Percentiles rank a stretch among this genome's conserved stretches.
Evolutionary conservation across 495 filamentous ascomycete species (phyloP).

Genomic region (Lentithecium fluviatile): DNA sequence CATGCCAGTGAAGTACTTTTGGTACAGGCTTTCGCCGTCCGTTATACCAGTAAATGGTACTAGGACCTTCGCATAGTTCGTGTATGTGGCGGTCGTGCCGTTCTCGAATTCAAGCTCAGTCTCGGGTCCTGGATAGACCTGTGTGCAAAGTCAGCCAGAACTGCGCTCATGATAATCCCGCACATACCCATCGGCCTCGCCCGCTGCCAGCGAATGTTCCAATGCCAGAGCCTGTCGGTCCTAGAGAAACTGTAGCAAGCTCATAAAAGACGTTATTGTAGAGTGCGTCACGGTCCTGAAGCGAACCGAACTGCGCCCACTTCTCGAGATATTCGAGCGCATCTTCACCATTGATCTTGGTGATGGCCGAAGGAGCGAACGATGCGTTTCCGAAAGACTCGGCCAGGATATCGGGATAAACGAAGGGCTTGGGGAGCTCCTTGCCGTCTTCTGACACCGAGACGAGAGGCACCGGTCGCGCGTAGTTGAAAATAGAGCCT

Average conservation of each 20-base stretch:
- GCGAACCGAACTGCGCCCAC: conserved; percentile 28
- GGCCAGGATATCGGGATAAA: conserved; percentile 39
- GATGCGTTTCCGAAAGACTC: conserved; percentile 36
- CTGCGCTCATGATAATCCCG: too few relatives aligned
- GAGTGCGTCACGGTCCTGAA: conserved; percentile 39
- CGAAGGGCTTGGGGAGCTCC: conserved; percentile 35
- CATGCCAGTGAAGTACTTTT: conserved; percentile 19
- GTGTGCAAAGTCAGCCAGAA: too few relatives aligned
- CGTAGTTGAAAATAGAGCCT: conserved; percentile 38
- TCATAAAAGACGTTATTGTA: conserved; percentile 40
- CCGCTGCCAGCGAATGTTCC: conserved; percentile 41
- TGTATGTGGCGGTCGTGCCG: conserved; percentile 27
- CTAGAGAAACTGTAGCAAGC: conserved; percentile 31
- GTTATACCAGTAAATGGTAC: conserved; percentile 31
- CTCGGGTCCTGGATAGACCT: conserved; percentile 32
- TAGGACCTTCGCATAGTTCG: conserved; percentile 30
- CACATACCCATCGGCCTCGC: conserved; percentile 28
- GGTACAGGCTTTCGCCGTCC: conserved; percentile 28
- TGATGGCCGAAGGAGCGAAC: conserved; percentile 37
- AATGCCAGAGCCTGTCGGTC: conserved; percentile 35
- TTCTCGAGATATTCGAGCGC: conserved; percentile 37
- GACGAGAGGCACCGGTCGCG: conserved; percentile 37
- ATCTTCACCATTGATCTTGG: conserved; percentile 40
- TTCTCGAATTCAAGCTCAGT: conserved; percentile 40
- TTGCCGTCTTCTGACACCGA: conserved; percentile 39